Base-by-base conservation (phyloP, 2,329 filamentous ascomycete species). In the Pezicula neosporulosa region DNA sequence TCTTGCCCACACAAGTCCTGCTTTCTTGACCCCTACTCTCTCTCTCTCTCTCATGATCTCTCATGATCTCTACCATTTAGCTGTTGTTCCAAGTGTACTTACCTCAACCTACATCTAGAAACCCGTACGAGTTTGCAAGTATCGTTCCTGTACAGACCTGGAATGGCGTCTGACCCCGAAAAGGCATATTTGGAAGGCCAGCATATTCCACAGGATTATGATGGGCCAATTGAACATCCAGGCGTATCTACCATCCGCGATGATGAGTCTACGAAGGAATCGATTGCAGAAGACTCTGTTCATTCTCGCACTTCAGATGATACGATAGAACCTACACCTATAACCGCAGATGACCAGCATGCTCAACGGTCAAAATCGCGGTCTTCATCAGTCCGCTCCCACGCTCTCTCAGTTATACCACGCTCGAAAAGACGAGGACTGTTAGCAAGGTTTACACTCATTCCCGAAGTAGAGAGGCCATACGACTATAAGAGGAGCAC, bases 401-500 rank as follows among this genome's bases (percentile, higher is more conserved):
- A 66, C n/a, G 51, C 68, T 4, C 56, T 66, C 44, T 53, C 62
- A 33, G 57, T 78, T 42, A 65, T 82, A 13, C 72, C 78, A 27
- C 68, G 73, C 30, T 63, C 68, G 2, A 68, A 81, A 55, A 80
- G 90, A 45, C 77, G 90, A 61, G 92, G 92, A 0, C 73, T 96
- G 2, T 77, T 96, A 44, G 85, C 83, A 1, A 78, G 78, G 36
- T 74, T 95, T 12, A 75, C 87, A 1, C 54, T 96, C 30, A 75
- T 96, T 15, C 86, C 90, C 2, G 92, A 97, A 70, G 83, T 96
- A 13, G 83, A 89, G 43, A 77, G 85, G 30, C 87, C 91, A 0
- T 83, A 85, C 53, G 80, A 89, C 47, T 96, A 96, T 65, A 72
- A 78, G 10, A 80, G 81, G 33, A 78, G 72, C 46, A 89, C 82